phyloP scores from a whole-genome alignment of 2,329 filamentous ascomycete genomes.

The Fusarium austroafricanum region DNA sequence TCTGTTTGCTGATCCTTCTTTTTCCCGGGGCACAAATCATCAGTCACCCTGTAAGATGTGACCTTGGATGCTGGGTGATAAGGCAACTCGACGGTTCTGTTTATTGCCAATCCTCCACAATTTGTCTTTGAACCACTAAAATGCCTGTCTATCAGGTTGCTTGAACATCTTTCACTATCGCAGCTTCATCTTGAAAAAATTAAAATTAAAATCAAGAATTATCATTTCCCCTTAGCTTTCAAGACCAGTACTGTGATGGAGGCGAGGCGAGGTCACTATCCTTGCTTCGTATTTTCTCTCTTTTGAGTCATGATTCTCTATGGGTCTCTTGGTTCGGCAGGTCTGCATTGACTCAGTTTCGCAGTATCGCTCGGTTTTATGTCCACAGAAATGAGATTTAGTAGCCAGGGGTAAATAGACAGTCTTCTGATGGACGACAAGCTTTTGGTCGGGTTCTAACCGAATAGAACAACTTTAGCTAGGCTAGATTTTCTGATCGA shows the following conservation, averaged over 20 bases:
- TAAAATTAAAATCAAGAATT: slow-evolving; percentile 10
- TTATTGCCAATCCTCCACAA: slow-evolving; percentile 31
- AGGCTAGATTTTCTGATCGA: slow-evolving; percentile 23
- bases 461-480: not conserved
- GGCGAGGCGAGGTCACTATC: not conserved
- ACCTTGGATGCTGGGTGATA: slow-evolving; percentile 30
- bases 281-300: slow-evolving; percentile 10
- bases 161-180: slow-evolving; percentile 3
- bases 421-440: slow-evolving; percentile 22
- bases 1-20: not conserved
- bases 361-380: slow-evolving; percentile 29
- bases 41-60: slow-evolving; percentile 8
- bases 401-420: not conserved
- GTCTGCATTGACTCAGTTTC: slow-evolving; percentile 14
- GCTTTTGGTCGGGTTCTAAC: slow-evolving; percentile 25
- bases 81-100: slow-evolving; percentile 20
- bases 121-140: slow-evolving; percentile 38
- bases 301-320: slow-evolving; percentile 21
- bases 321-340: slow-evolving; percentile 2
- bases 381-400: slow-evolving; percentile 19
- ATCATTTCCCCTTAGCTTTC: slow-evolving; percentile 6
- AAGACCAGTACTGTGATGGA: slow-evolving; percentile 6
- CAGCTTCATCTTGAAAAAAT: slow-evolving; percentile 42
- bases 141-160: slow-evolving; percentile 18
- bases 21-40: not conserved